Conservation (phyloP, 805 yeast species). For the Blastobotrys terrestris region DNA sequence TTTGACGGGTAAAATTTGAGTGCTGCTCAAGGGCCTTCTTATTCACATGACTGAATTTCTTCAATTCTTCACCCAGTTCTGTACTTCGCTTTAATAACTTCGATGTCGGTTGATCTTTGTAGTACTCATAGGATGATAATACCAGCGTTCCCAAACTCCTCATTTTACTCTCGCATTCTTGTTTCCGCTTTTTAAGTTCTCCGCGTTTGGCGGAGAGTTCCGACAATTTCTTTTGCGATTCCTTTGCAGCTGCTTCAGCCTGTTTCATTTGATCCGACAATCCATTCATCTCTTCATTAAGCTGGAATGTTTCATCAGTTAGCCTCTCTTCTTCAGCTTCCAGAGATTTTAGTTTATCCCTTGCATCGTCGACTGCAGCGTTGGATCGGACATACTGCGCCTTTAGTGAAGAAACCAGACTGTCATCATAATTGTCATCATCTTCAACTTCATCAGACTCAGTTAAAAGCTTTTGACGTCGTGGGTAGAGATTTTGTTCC, state of each 20-base stretch:
- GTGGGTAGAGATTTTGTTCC: conserved; percentile 51
- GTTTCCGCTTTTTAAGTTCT: conserved; percentile 52
- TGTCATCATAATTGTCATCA: neutral
- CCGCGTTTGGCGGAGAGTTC: conserved; percentile 63
- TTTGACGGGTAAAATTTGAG: conserved; percentile 62
- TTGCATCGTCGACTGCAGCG: conserved; percentile 10
- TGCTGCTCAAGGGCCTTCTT: conserved; percentile 86
- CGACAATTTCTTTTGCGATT: conserved; percentile 52
- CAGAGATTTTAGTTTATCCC: conserved; percentile 21
- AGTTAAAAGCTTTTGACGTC: conserved; percentile 22
- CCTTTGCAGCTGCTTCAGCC: conserved; percentile 45
- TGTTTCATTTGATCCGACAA: conserved; percentile 49
- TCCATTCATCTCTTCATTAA: neutral
- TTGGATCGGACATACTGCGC: conserved; percentile 16
- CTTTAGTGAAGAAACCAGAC: conserved; percentile 24
- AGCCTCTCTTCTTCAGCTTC: conserved; percentile 38
- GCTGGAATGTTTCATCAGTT: neutral
- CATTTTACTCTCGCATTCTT: conserved; percentile 65
- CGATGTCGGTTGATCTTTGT: conserved; percentile 41
- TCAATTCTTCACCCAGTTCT: conserved; percentile 49
- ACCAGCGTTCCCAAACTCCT: conserved; percentile 85
- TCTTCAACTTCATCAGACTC: neutral
- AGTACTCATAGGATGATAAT: conserved; percentile 65
- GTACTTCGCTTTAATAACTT: conserved; percentile 49
- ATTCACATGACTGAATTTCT: conserved; percentile 70